Conservation (phyloP, 2,329 filamentous ascomycete genomes). For the Thelonectria discophora region DNA sequence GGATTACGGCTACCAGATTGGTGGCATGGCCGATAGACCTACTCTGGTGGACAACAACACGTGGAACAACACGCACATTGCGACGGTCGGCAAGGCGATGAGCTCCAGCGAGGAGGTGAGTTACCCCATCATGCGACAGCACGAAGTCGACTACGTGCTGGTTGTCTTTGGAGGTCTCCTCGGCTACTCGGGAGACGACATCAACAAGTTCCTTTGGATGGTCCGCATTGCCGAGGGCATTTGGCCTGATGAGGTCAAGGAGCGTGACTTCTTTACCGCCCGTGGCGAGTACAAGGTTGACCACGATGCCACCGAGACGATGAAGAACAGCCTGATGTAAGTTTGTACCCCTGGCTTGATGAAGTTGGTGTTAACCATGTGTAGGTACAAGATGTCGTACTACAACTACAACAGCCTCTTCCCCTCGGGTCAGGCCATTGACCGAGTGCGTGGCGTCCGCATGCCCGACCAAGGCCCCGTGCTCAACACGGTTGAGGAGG, state of each 20-base stretch:
- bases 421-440: slow-evolving; percentile 86
- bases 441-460: slow-evolving; percentile 84
- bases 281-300: slow-evolving; percentile 96
- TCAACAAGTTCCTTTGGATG: slow-evolving; percentile 99
- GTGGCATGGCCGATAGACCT: slow-evolving; percentile 97
- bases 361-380: slow-evolving; percentile 25
- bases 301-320: slow-evolving; percentile 89
- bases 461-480: slow-evolving; percentile 86
- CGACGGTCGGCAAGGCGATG: slow-evolving; percentile 99
- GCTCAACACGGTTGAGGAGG: slow-evolving; percentile 91
- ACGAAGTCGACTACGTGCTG: slow-evolving; percentile 98
- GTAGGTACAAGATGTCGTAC: slow-evolving; percentile 99
- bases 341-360: slow-evolving; percentile 46
- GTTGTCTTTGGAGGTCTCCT: slow-evolving; percentile 95
- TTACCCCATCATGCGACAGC: slow-evolving; percentile 97
- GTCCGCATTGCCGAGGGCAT: slow-evolving; percentile 98
- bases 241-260: slow-evolving; percentile 99
- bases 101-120: slow-evolving; percentile 96
- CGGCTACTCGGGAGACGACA: slow-evolving; percentile 97
- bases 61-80: slow-evolving; percentile 99
- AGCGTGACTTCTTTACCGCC: slow-evolving; percentile 93
- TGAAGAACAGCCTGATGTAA: slow-evolving; percentile 99
- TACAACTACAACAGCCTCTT: slow-evolving; percentile 96
- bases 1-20: slow-evolving; percentile 99
- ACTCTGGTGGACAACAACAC: slow-evolving; percentile 99